A percentile compares a stretch with the other conserved stretches of the same genome.
Evolutionary conservation across 2,329 filamentous ascomycete species (phyloP).

Genomic region (Trichoderma simmonsii): DNA sequence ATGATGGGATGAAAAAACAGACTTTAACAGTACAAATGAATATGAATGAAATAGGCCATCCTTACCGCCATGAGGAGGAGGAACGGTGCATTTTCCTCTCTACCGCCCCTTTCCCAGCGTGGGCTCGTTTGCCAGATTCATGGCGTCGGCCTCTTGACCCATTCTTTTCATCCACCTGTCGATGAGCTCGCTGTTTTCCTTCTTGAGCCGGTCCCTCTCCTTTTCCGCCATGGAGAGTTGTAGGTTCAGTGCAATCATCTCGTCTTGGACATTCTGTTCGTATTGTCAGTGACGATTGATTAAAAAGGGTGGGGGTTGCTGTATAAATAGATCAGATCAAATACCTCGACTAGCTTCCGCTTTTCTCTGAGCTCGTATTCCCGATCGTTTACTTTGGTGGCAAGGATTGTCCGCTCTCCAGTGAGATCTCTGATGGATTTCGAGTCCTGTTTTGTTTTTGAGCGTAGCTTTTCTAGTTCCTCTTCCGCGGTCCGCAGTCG

Average conservation of each 20-base stretch:
- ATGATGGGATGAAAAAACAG: background rate
- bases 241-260: slow-evolving; percentile 82
- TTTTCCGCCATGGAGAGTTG: slow-evolving; percentile 85
- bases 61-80: slow-evolving; percentile 1
- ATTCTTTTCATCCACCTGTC: slow-evolving; percentile 89
- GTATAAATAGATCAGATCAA: background rate
- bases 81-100: background rate
- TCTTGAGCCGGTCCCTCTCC: slow-evolving; percentile 65
- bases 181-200: slow-evolving; percentile 85
- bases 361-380: slow-evolving; percentile 85
- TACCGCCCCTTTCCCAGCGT: slow-evolving; percentile 32
- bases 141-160: slow-evolving; percentile 78
- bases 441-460: slow-evolving; percentile 56
- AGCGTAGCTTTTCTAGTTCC: slow-evolving; percentile 62
- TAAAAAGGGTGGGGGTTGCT: background rate
- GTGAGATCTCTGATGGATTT: slow-evolving; percentile 61
- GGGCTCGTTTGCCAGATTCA: slow-evolving; percentile 67
- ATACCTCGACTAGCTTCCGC: slow-evolving; percentile 73
- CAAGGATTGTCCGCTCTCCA: slow-evolving; percentile 58
- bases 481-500: slow-evolving; percentile 60
- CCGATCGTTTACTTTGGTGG: slow-evolving; percentile 69
- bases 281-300: slow-evolving; percentile 19
- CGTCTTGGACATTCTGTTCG: slow-evolving; percentile 76
- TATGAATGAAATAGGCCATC: slow-evolving; percentile 12
- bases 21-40: background rate